phyloP scores from a whole-genome alignment of 176 grass and related monocot species.

The Secale cereale region DNA sequence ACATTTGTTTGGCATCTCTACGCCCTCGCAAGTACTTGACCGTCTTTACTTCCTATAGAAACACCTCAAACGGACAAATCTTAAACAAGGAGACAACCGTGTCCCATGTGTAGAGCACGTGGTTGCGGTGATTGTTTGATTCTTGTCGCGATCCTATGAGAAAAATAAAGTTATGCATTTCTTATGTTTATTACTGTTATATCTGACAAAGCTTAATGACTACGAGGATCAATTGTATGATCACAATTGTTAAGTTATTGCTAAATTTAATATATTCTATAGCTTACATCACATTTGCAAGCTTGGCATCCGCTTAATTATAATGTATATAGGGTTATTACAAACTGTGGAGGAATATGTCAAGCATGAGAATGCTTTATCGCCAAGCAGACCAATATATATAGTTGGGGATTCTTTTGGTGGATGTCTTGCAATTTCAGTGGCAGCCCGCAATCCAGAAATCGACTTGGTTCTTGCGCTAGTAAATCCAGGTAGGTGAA shows the following conservation, averaged over 20 bases:
- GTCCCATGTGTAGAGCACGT: background rate
- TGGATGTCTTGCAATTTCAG: conserved; percentile 49
- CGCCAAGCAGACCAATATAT: conserved; percentile 52
- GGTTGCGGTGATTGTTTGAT: background rate
- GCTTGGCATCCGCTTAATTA: background rate
- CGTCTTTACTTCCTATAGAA: background rate
- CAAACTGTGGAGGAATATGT: conserved; percentile 39
- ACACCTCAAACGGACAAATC: background rate
- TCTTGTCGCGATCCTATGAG: background rate
- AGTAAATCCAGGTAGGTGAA: conserved; percentile 74
- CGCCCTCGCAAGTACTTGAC: background rate
- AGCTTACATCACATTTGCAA: background rate
- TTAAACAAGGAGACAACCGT: background rate
- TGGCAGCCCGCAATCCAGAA: conserved; percentile 50
- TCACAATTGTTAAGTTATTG: background rate
- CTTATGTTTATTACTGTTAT: background rate
- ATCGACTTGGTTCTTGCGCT: conserved; percentile 50
- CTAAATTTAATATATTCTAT: background rate
- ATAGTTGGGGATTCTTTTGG: conserved; percentile 54
- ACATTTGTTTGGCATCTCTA: background rate
- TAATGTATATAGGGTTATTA: conserved; percentile 30
- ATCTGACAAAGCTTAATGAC: background rate
- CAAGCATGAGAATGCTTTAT: conserved; percentile 37
- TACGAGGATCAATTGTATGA: background rate
- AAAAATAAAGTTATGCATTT: background rate